Percentiles rank a stretch among this genome's conserved stretches.
Evolutionary conservation across 176 grass and related monocot species (phyloP).

Genomic region (Aegilops speltoides): DNA sequence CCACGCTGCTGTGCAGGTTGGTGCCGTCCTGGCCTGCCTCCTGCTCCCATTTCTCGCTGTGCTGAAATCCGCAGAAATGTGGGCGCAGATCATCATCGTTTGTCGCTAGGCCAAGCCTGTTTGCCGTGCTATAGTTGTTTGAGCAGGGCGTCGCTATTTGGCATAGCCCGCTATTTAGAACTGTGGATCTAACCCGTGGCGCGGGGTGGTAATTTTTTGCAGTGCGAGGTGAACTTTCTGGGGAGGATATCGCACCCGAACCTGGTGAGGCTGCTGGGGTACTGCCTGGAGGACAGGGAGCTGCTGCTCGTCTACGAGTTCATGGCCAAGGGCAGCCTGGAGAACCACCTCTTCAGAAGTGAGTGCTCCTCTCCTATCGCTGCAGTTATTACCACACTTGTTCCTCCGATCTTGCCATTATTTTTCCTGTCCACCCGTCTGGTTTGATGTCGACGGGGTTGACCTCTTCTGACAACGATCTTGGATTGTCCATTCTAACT

Average conservation of each 20-base stretch:
- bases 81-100: background rate
- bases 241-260: constrained; percentile 77
- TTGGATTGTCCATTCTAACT: background rate
- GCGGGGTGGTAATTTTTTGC: background rate
- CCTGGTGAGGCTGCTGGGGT: constrained; percentile 75
- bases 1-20: background rate
- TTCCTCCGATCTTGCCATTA: too few species aligned
- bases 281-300: constrained; percentile 69
- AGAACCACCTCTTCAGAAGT: constrained; percentile 88
- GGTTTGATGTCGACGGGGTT: background rate
- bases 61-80: background rate
- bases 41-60: background rate
- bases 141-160: too few species aligned
- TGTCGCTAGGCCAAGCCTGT: background rate
- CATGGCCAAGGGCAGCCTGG: constrained; percentile 77
- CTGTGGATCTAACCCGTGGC: background rate
- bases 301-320: constrained; percentile 80
- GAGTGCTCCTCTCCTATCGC: constrained; percentile 8
- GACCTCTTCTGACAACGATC: background rate
- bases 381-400: background rate
- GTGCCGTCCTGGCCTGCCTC: background rate
- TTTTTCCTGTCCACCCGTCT: background rate
- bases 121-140: too few species aligned
- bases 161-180: too few species aligned
- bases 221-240: constrained; percentile 76